These are phyloP conservation scores for Globisporangium sylvaticum DNA, from an alignment of 352 stramenopile genomes.

Conservation along the genomic window DNA sequence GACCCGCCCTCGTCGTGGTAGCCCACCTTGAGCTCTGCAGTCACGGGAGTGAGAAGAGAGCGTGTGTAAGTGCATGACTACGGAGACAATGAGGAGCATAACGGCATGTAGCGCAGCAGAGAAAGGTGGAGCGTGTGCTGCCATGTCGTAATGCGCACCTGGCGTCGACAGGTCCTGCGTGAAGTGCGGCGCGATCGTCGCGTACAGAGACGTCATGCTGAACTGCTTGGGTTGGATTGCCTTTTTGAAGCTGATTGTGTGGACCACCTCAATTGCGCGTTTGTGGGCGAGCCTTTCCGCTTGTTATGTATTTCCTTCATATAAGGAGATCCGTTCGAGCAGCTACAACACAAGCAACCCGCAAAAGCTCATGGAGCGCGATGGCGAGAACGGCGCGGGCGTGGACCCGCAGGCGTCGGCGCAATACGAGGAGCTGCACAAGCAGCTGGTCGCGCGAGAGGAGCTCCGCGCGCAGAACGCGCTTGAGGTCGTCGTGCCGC, in stretches of 20 bases:
- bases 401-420: conserved; percentile 18
- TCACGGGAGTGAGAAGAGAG: neutral
- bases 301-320: no score
- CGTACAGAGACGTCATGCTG: conserved; percentile 63
- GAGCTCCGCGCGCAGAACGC: conserved; percentile 62
- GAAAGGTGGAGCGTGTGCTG: no score
- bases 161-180: conserved; percentile 62
- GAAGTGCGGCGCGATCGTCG: conserved; percentile 64
- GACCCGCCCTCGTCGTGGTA: conserved; percentile 70
- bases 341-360: neutral
- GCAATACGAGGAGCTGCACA: conserved; percentile 48
- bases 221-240: neutral
- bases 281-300: no score
- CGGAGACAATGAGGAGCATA: neutral
- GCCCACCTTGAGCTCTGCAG: conserved; percentile 52
- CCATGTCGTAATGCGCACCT: conserved; percentile 17
- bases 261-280: no score
- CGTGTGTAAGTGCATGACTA: neutral
- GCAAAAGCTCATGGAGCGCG: conserved; percentile 5
- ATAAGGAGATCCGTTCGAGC: neutral
- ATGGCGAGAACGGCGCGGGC: neutral
- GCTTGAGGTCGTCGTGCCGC: conserved; percentile 30
- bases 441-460: conserved; percentile 24
- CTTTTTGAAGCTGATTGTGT: no score
- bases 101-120: neutral